Evolutionary conservation across 1,284 basidiomycete genomes (phyloP).

Genomic region (Mycena citricolor): DNA sequence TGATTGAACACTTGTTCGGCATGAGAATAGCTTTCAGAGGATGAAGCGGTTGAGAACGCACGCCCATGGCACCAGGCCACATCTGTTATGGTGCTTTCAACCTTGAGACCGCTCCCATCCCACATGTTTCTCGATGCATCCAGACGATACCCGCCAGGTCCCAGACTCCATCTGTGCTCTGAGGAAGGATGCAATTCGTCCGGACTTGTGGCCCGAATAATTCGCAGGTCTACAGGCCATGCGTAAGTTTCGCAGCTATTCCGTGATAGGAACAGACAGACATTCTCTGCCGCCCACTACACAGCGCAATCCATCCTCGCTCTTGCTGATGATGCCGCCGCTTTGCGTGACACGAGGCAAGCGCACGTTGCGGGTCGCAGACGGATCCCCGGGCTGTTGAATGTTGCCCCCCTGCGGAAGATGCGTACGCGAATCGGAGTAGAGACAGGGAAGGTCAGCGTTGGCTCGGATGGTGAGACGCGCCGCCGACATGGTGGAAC

Average conservation of each 20-base stretch:
- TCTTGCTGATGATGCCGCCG: constrained; percentile 65
- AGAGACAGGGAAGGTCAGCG: constrained; percentile 24
- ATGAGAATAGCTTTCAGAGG: no score
- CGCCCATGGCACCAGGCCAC: constrained; percentile 76
- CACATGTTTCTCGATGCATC: constrained; percentile 72
- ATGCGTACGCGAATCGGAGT: constrained; percentile 41
- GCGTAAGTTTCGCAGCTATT: no score
- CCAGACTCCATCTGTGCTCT: constrained; percentile 54
- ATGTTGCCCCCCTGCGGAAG: constrained; percentile 11
- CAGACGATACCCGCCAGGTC: constrained; percentile 59
- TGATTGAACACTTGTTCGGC: constrained; percentile 64
- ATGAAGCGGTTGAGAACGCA: constrained; percentile 13
- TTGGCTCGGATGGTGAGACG: constrained; percentile 20
- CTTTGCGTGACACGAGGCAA: constrained; percentile 52
- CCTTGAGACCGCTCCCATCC: constrained; percentile 71
- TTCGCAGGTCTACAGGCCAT: constrained; percentile 55
- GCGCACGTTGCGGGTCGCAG: constrained; percentile 51
- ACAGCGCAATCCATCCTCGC: constrained; percentile 62
- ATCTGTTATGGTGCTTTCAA: constrained; percentile 75
- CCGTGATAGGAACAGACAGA: constrained; percentile 34
- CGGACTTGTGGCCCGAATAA: constrained; percentile 56
- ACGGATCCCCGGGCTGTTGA: constrained; percentile 31
- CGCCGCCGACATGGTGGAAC: no score
- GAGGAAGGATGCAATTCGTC: constrained; percentile 33
- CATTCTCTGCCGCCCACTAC: constrained; percentile 76